Percentiles rank a stretch among this genome's conserved stretches.
Conservation (phyloP, 169 alveolate species). For the Cystoisospora suis region DNA sequence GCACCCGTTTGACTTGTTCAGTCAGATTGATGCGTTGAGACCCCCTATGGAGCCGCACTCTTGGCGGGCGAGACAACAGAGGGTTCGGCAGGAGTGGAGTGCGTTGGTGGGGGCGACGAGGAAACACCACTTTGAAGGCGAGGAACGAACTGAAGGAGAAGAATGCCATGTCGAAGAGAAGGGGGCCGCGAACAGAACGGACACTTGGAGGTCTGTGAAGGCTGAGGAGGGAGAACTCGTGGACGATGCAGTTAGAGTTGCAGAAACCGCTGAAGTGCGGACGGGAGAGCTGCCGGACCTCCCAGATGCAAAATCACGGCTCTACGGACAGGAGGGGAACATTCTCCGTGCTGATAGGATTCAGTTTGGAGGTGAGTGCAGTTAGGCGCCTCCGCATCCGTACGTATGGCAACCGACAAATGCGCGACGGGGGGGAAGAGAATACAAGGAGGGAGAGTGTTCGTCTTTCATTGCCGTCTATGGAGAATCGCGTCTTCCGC, state of each 20-base stretch:
- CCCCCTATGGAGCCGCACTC: slow-evolving; percentile 36
- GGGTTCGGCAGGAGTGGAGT: background rate
- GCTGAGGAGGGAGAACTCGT: background rate
- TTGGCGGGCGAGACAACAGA: background rate
- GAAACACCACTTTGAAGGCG: background rate
- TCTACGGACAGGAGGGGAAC: background rate
- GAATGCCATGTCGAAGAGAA: background rate
- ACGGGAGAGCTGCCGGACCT: background rate
- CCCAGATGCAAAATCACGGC: too few relatives aligned
- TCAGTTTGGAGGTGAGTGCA: slow-evolving; percentile 34
- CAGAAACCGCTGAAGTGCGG: background rate
- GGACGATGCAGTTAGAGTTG: background rate
- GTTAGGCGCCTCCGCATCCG: too few relatives aligned
- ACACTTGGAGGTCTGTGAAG: background rate
- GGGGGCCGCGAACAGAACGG: background rate
- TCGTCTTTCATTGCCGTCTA: too few relatives aligned
- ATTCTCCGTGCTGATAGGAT: background rate
- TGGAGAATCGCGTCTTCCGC: too few relatives aligned
- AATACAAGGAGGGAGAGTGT: too few relatives aligned
- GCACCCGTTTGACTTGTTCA: slow-evolving; percentile 92
- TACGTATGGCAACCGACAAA: too few relatives aligned
- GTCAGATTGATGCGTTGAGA: slow-evolving; percentile 83
- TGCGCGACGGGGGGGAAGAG: too few relatives aligned
- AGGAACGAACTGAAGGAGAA: background rate
- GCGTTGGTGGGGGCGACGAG: background rate